Evolutionary conservation across 176 grass and related monocot species (phyloP), one percentile per base, ranked within the genome.

Genomic region (Saccharum officinarum): DNA sequence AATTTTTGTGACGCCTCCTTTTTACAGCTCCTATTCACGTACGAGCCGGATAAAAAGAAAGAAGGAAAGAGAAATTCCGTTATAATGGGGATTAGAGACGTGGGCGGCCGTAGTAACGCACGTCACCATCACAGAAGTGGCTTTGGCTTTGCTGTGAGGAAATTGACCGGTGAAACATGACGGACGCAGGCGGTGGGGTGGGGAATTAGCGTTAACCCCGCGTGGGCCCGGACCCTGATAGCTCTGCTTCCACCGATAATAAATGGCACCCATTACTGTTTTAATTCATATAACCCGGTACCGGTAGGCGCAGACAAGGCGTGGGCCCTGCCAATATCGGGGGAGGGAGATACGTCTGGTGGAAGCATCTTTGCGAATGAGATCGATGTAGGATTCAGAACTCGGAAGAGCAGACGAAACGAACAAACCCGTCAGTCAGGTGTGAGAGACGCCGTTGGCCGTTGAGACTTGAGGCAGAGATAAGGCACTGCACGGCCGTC

Each of bases 81-180:
- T 61, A 54, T 63, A 46, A 67, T 17, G 79, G 73, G 59, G 67
- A 45, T 59, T 73, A 83, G 82, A 84, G 82, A 84, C 82, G 87
- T 84, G 88, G 79, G 83, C 80, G 88, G 84, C 12, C 74, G 52
- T 10, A 79, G 79, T 78, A 82, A 82, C 73, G 45, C 37, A 31
- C 10, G 2, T 83, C 47, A 6, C 28, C 66, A 5, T 83, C 79
- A 8, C 3, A 13, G 31, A 50, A 83, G 88, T 9, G 14, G 17
- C 44, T 26, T 4, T 42, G 65, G 49, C 34, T 40, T 22, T 33
- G 4, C 26, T 10, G 25, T 13, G 49, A 50, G 13, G 45, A 69
- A 73, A 72, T 86, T 34, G 67, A 67, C 16, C n/a, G 13, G 7
- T 28, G 40, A 28, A 25, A 6, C 62, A 65, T 67, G 70, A 23